Evolutionary conservation across 2,329 filamentous ascomycete species (phyloP), one percentile per base, ranked within the genome.

Genomic region (Colletotrichum costaricense): DNA sequence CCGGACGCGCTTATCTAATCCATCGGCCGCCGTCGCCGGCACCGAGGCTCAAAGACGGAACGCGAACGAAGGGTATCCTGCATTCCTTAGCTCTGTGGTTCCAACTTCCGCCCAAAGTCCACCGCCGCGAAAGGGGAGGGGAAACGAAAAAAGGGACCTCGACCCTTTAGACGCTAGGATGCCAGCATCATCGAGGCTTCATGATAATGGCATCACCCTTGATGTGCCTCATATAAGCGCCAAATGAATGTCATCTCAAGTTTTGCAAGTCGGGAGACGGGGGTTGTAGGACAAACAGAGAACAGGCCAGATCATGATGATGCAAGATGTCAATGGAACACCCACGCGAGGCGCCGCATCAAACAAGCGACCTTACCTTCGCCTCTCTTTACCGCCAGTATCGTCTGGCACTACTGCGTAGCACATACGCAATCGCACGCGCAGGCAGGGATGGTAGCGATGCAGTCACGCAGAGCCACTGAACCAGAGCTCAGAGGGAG

Each of bases 161-260:
- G 26, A 30, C 49, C 35, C 52, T 14, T 54, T 59, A 54, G 65
- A 35, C 65, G 65, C 69, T 60, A 16, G 22, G 14, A 52, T 70
- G 62, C 71, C 56, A 24, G 67, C 71, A 73, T 73, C 35, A 73
- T 70, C 71, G 67, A 70, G 55, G 71, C 60, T 70, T 49, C 28
- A 4, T 16, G 4, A 42, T 55, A 19, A 67, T 35, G 56, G 71
- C 71, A 73, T 73, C 49, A 73, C 46, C 71, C 71, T 57, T 66
- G 71, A 33, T 35, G 19, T 12, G 8, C 12, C 22, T 16, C 22
- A 54, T 55, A 58, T 54, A 57, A 60, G 67, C 67, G 62, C 56
- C 46, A 57, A 26, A 49, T 49, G 67, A 57, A 66, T 73, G 60
- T 62, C 56, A 71, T 73, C 70, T 65, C 60, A 73, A 73, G 38